phyloP scores from a whole-genome alignment of 768 basidiomycete species.

The Leccinum longicurvipes region DNA sequence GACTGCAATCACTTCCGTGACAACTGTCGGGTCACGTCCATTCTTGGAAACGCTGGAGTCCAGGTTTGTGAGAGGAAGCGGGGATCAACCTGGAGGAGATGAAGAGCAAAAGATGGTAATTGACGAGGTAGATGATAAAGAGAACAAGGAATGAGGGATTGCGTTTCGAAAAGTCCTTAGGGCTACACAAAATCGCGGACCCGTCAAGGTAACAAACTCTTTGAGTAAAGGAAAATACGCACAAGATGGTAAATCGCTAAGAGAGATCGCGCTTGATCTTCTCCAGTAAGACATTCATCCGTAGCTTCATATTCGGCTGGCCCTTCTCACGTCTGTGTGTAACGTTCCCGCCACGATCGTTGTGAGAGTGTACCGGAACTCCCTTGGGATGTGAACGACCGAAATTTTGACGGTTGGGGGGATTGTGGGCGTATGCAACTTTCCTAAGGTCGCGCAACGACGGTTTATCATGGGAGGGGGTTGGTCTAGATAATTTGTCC shows the following conservation, averaged over 20 bases:
- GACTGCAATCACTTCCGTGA: conserved; percentile 64
- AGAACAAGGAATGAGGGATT: conserved; percentile 46
- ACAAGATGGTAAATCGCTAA: conserved; percentile 23
- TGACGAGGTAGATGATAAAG: conserved; percentile 47
- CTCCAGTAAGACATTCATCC: conserved; percentile 85
- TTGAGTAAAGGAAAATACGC: neutral
- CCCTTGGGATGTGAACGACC: conserved; percentile 37
- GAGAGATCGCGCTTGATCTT: conserved; percentile 68
- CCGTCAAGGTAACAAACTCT: neutral
- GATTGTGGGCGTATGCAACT: conserved; percentile 57
- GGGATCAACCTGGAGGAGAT: conserved; percentile 25
- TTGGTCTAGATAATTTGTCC: neutral
- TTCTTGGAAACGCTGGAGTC: conserved; percentile 55
- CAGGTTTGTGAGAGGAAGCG: conserved; percentile 57
- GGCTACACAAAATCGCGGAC: neutral
- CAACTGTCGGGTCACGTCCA: conserved; percentile 45
- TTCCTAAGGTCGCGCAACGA: conserved; percentile 59
- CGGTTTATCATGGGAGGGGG: conserved; percentile 10
- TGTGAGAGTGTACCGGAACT: conserved; percentile 7
- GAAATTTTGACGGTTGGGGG: conserved; percentile 57
- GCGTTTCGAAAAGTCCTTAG: neutral
- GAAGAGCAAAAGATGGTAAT: conserved; percentile 37
- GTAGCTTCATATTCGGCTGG: conserved; percentile 78
- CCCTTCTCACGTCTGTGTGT: conserved; percentile 31
- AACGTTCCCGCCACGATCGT: conserved; percentile 29